Base-by-base conservation (phyloP, 1,284 basidiomycete species). In the Sporisorium exsertum region DNA sequence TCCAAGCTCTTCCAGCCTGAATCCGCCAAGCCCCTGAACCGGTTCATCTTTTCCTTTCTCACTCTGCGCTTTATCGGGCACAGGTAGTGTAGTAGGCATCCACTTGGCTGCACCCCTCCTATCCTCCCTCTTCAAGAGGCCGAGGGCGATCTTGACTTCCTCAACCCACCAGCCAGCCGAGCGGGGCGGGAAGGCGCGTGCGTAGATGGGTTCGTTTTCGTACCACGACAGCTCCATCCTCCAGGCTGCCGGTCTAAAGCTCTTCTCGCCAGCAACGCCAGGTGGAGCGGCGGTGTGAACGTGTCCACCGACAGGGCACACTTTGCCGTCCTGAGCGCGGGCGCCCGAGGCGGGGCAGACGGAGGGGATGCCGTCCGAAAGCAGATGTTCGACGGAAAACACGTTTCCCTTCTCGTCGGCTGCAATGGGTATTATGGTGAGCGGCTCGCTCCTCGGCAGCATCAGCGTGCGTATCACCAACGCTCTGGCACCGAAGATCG, bases 1-100 rank as follows among this genome's bases (percentile, higher is more conserved):
- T 5, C 77, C 77, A 67, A 70, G 32, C 45, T 79, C 77, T 59
- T 77, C 75, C 54, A 79, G 47, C 6, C 74, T 58, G 58, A 70
- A 77, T 12, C 77, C 74, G 0, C 67, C 77, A 2, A 70, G 22
- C 0, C 61, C 74, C 20, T 66, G 33, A 10, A 71, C 27, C 8
- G 53, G 52, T 15, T 52, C 53, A 7, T 15, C 54, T 7, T 58
- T 40, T 2, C 49, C 58, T 1, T n/a, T 43, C 5, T 59, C 52
- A 13, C 32, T 35, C 40, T 63, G 29, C 16, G 63, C 12, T 7
- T 37, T 29, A 2, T 33, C 27, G 1, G 58, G 58, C 50, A 42
- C 20, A 3, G 63, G 65, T 29, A 75, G 59, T 1, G 65, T 61
- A 0, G 20, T n/a, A 1, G 77, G 64, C 55, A 72, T 40, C 66